These are phyloP conservation scores for Zalaria sp. DNA, from an alignment of 2,329 filamentous ascomycete genomes.

Conservation along the genomic window DNA sequence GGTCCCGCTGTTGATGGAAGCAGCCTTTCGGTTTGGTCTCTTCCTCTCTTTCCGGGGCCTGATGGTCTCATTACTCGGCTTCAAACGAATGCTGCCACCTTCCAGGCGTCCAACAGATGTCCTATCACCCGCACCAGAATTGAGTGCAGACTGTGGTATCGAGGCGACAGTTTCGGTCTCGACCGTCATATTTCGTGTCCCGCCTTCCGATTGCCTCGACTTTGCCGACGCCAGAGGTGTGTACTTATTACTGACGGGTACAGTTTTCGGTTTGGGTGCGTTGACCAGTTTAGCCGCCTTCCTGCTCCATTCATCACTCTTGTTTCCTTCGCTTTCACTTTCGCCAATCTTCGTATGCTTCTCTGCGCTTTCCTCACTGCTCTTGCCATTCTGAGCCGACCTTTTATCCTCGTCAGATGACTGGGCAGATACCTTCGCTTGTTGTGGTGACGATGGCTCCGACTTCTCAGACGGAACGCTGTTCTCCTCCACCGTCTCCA, in stretches of 20 bases:
- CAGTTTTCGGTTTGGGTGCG: slow-evolving; percentile 14
- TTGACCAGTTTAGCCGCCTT: slow-evolving; percentile 1
- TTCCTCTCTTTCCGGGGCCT: slow-evolving; percentile 88
- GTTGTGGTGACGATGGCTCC: background rate
- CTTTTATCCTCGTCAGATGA: slow-evolving; percentile 17
- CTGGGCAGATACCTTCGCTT: background rate
- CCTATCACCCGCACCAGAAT: slow-evolving; percentile 38
- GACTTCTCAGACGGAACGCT: background rate
- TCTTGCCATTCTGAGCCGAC: slow-evolving; percentile 14
- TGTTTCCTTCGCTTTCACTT: slow-evolving; percentile 50
- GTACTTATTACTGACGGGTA: slow-evolving; percentile 52
- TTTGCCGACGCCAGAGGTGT: slow-evolving; percentile 51
- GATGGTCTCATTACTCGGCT: slow-evolving; percentile 91
- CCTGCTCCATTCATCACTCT: slow-evolving; percentile 25
- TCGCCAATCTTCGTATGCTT: slow-evolving; percentile 25
- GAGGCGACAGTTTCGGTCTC: slow-evolving; percentile 93
- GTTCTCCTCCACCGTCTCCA: slow-evolving; percentile 48
- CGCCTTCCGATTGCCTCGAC: slow-evolving; percentile 53
- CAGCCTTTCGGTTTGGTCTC: slow-evolving; percentile 60
- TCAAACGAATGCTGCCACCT: slow-evolving; percentile 60
- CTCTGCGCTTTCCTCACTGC: slow-evolving; percentile 35
- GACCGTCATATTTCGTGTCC: slow-evolving; percentile 81
- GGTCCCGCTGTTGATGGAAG: slow-evolving; percentile 55
- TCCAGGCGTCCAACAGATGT: slow-evolving; percentile 46
- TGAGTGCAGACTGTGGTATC: slow-evolving; percentile 66